These are phyloP conservation scores for Mallotus nudiflorus DNA, from an alignment of 345 rosid genomes.

Conservation along the genomic window DNA sequence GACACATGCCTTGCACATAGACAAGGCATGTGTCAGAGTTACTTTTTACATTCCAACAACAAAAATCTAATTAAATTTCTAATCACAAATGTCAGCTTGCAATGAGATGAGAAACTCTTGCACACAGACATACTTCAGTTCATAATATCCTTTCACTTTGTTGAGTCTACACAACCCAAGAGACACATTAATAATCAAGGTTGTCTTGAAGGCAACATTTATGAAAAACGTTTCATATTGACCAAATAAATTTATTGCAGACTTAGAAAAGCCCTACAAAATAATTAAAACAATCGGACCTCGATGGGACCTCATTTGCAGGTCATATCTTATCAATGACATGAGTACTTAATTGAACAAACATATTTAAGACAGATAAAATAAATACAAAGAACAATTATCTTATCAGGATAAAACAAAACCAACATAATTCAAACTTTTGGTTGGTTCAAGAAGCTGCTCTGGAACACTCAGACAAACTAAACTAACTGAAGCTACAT, in stretches of 20 bases:
- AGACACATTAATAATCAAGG: not conserved
- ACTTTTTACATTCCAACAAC: too few relatives aligned
- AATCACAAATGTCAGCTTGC: too few relatives aligned
- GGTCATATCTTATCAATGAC: not conserved
- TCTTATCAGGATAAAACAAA: not conserved
- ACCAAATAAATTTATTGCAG: not conserved
- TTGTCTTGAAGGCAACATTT: not conserved
- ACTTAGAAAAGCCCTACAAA: not conserved
- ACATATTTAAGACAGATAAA: too few relatives aligned
- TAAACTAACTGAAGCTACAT: not conserved
- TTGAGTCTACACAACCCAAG: not conserved
- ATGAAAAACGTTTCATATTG: not conserved
- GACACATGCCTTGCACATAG: too few relatives aligned
- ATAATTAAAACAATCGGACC: not conserved
- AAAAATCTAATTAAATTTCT: too few relatives aligned
- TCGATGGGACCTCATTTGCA: not conserved
- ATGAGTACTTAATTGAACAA: not conserved
- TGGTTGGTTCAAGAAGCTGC: slow-evolving; percentile 7
- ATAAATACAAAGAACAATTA: not conserved
- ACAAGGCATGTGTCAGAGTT: too few relatives aligned
- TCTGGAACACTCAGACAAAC: not conserved
- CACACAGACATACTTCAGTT: too few relatives aligned
- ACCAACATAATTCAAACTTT: not conserved
- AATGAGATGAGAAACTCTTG: too few relatives aligned
- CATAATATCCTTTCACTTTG: not conserved